phyloP scores from a whole-genome alignment of 768 basidiomycete species.

The Rhizopogon vinicolor region DNA sequence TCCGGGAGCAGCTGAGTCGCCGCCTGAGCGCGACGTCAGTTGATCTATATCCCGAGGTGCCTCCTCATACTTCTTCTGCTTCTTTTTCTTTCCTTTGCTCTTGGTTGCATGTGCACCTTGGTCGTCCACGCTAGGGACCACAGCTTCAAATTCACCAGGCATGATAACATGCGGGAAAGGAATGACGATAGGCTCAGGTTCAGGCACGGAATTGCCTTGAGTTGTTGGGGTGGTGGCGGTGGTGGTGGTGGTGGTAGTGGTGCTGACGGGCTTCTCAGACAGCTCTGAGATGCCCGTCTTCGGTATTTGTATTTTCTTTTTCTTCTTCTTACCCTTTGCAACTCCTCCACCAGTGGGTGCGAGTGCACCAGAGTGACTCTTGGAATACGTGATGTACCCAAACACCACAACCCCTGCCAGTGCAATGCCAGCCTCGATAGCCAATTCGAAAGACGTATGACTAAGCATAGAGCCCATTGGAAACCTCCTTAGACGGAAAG shows the following conservation, averaged over 20 bases:
- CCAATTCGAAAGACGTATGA: conserved; percentile 33
- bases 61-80: conserved; percentile 30
- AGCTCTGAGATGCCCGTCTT: conserved; percentile 9
- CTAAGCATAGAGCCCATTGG: conserved; percentile 47
- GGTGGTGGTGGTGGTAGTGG: conserved; percentile 1
- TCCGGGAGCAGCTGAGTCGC: conserved; percentile 12
- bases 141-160: conserved; percentile 42
- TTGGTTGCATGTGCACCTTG: background rate
- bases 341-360: conserved; percentile 15
- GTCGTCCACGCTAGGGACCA: conserved; percentile 5
- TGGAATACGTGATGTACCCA: conserved; percentile 28
- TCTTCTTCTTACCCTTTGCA: conserved; percentile 27
- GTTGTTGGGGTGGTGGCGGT: conserved; percentile 11
- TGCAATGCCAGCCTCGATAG: conserved; percentile 31
- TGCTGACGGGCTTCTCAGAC: background rate
- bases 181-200: conserved; percentile 25
- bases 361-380: background rate
- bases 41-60: conserved; percentile 5
- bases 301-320: conserved; percentile 15
- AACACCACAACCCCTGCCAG: conserved; percentile 33
- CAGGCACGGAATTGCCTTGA: conserved; percentile 10
- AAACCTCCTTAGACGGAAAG: no score
- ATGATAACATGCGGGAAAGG: conserved; percentile 32
- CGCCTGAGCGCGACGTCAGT: conserved; percentile 2
- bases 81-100: conserved; percentile 41